Conservation (phyloP, 768 basidiomycete species). For the Hortiboletus campestris region DNA sequence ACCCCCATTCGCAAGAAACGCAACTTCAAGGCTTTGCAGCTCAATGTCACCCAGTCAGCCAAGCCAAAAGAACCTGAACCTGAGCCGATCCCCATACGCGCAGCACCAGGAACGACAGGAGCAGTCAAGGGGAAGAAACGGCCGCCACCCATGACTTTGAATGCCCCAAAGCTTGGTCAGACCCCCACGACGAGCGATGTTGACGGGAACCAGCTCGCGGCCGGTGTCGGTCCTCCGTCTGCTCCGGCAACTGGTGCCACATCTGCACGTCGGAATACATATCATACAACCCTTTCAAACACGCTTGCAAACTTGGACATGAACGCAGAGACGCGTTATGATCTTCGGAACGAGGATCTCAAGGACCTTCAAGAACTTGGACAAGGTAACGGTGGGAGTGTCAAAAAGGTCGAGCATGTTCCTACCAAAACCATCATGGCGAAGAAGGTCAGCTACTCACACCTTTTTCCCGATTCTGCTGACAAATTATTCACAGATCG, state of each 20-base stretch:
- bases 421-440: conserved; percentile 95
- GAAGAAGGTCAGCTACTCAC: conserved; percentile 74
- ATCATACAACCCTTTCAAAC: conserved; percentile 76
- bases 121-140: conserved; percentile 59
- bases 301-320: conserved; percentile 86
- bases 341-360: conserved; percentile 86
- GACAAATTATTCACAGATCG: conserved; percentile 55
- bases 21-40: conserved; percentile 84
- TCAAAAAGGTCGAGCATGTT: conserved; percentile 91
- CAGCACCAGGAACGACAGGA: conserved; percentile 39
- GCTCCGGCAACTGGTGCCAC: conserved; percentile 52
- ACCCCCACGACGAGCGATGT: conserved; percentile 25
- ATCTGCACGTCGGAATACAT: conserved; percentile 62
- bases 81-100: conserved; percentile 46
- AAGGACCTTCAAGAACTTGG: conserved; percentile 90
- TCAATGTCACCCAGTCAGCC: conserved; percentile 52
- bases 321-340: conserved; percentile 81
- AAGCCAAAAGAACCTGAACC: conserved; percentile 40
- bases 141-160: conserved; percentile 81
- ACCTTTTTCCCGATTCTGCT: not conserved
- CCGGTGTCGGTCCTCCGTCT: conserved; percentile 47
- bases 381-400: conserved; percentile 95
- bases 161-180: conserved; percentile 62
- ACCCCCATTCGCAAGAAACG: conserved; percentile 85
- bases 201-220: conserved; percentile 48